Evolutionary conservation across 768 basidiomycete species (phyloP).

Genomic region (Suillus discolor): DNA sequence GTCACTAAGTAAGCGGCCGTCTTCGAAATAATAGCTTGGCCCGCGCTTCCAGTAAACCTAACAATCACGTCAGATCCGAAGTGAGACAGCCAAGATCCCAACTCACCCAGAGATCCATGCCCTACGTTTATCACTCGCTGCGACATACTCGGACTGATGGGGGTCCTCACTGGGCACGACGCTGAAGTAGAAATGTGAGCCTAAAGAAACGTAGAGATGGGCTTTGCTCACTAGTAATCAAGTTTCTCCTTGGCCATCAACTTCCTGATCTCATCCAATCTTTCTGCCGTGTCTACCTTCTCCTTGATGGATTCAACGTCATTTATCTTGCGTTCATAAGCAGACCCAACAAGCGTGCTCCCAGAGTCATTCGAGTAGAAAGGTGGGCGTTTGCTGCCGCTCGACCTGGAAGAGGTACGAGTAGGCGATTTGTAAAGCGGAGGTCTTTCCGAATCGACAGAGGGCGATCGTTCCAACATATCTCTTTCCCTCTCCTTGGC

Average conservation of each 20-base stretch:
- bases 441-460: slow-evolving; percentile 40
- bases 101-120: slow-evolving; percentile 78
- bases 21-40: slow-evolving; percentile 69
- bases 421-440: slow-evolving; percentile 33
- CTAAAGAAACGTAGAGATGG: slow-evolving; percentile 8
- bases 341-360: slow-evolving; percentile 76
- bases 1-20: slow-evolving; percentile 72
- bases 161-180: slow-evolving; percentile 80
- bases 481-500: slow-evolving; percentile 47
- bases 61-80: slow-evolving; percentile 17
- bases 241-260: slow-evolving; percentile 68
- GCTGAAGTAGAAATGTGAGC: slow-evolving; percentile 38
- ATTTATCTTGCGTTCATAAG: slow-evolving; percentile 67
- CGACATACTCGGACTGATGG: slow-evolving; percentile 83
- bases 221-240: slow-evolving; percentile 70
- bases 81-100: slow-evolving; percentile 29
- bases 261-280: slow-evolving; percentile 62
- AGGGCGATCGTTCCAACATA: slow-evolving; percentile 34
- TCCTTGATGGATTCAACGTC: slow-evolving; percentile 59
- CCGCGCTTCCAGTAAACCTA: slow-evolving; percentile 68
- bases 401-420: slow-evolving; percentile 43
- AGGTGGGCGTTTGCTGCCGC: slow-evolving; percentile 42
- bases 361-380: slow-evolving; percentile 63
- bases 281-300: slow-evolving; percentile 57
- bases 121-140: slow-evolving; percentile 72